Evolutionary conservation across 2,329 filamentous ascomycete species (phyloP).

Genomic region (Kalmusia sp.): DNA sequence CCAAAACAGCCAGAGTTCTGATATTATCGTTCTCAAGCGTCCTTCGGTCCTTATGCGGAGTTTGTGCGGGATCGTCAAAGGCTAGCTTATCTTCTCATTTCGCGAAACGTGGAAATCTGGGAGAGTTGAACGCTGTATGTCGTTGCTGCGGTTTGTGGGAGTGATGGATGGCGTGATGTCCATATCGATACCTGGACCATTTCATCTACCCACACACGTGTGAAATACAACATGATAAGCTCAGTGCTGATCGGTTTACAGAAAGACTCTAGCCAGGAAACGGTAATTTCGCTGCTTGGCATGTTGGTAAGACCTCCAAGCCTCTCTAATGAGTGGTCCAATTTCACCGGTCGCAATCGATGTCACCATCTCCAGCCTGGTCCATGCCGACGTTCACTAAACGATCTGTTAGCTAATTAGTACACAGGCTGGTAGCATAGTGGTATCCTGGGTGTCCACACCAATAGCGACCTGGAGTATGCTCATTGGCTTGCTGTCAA

Average conservation of each 20-base stretch:
- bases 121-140: slow-evolving; percentile 84
- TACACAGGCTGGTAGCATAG: slow-evolving; percentile 71
- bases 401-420: slow-evolving; percentile 24
- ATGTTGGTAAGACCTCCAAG: slow-evolving; percentile 67
- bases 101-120: slow-evolving; percentile 83
- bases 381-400: slow-evolving; percentile 3
- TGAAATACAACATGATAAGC: slow-evolving; percentile 19
- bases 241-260: slow-evolving; percentile 36
- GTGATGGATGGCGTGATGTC: slow-evolving; percentile 17
- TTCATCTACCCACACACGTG: slow-evolving; percentile 23
- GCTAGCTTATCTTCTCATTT: slow-evolving; percentile 93
- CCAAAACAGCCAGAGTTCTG: slow-evolving; percentile 62
- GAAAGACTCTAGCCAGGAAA: slow-evolving; percentile 95
- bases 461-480: slow-evolving; percentile 75
- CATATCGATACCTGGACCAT: slow-evolving; percentile 18
- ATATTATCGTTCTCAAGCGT: slow-evolving; percentile 68
- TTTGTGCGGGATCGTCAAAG: slow-evolving; percentile 88
- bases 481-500: slow-evolving; percentile 73
- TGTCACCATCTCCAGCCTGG: neutral
- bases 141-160: slow-evolving; percentile 1
- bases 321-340: slow-evolving; percentile 11
- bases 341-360: slow-evolving; percentile 6
- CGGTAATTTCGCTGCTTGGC: slow-evolving; percentile 85
- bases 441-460: slow-evolving; percentile 78
- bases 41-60: slow-evolving; percentile 77